A percentile compares a stretch with the other conserved stretches of the same genome.
Evolutionary conservation across 78 protist genomes (phyloP).

Genomic region (Guillardia theta): DNA sequence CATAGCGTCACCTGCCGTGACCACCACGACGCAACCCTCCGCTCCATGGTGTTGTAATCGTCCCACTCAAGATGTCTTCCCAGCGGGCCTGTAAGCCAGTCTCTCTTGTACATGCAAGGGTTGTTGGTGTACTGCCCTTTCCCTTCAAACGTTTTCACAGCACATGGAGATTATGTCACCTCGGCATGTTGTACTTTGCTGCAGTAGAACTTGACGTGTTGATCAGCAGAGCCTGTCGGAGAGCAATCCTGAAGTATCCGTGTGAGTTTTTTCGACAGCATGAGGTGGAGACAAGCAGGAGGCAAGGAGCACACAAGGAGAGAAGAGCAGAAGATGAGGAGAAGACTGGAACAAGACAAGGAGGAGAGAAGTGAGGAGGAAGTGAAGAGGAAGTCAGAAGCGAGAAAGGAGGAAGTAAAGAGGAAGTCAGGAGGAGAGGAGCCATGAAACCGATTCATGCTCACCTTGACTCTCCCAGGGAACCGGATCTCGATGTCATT

Average conservation of each 20-base stretch:
- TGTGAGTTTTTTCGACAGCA: background rate
- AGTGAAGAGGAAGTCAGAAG: no score
- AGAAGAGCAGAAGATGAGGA: background rate
- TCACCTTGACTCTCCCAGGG: no score
- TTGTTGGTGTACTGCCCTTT: background rate
- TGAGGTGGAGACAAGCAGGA: background rate
- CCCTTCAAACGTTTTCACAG: no score
- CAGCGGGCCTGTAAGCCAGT: background rate
- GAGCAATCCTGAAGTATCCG: no score
- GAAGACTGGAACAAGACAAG: background rate
- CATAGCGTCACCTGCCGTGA: background rate
- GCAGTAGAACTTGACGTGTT: background rate
- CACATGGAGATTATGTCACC: no score
- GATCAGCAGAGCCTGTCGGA: no score
- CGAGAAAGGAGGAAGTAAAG: no score
- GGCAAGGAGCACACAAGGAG: background rate
- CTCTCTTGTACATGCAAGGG: background rate
- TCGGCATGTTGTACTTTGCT: background rate
- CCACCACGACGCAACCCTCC: background rate
- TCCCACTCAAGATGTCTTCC: background rate
- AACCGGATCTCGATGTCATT: no score
- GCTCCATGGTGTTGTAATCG: background rate
- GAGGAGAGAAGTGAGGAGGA: background rate
- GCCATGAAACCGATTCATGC: no score
- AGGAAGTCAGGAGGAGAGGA: no score